phyloP scores from a whole-genome alignment of 2,329 filamentous ascomycete species.

The Clarireedia hainanense region DNA sequence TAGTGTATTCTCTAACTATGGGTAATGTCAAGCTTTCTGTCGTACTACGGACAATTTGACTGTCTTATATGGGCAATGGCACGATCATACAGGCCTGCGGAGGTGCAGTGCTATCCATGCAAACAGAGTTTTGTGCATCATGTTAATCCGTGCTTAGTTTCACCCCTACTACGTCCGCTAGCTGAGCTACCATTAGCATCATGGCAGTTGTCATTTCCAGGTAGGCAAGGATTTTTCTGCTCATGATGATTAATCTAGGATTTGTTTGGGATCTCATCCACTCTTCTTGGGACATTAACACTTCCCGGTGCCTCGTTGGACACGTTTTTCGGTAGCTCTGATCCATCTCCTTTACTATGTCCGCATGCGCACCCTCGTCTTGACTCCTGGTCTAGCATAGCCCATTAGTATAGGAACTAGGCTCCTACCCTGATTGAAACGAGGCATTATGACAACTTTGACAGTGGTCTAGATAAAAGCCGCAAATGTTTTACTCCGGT shows the following conservation, averaged over 20 bases:
- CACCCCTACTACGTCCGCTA: neutral
- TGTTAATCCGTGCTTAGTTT: slow-evolving; percentile 1
- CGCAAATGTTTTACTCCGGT: neutral
- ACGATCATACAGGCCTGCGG: too few species aligned
- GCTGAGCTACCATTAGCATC: neutral
- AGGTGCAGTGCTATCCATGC: neutral
- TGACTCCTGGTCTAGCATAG: too few species aligned
- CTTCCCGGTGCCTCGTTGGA: neutral
- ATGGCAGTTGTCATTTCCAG: neutral
- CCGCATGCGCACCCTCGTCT: neutral
- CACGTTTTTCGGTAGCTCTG: neutral
- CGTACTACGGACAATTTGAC: neutral
- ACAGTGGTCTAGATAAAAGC: neutral
- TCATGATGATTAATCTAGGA: neutral
- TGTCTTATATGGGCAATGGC: neutral
- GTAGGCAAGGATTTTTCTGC: neutral
- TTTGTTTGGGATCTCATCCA: neutral
- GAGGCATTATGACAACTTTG: neutral
- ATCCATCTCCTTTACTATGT: neutral
- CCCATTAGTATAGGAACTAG: too few species aligned
- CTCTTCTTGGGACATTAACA: neutral
- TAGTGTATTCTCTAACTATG: neutral
- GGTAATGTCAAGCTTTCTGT: neutral
- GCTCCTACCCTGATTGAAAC: neutral
- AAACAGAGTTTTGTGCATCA: neutral